phyloP scores from a whole-genome alignment of 1,284 basidiomycete species.

The Sporisorium exsertum region DNA sequence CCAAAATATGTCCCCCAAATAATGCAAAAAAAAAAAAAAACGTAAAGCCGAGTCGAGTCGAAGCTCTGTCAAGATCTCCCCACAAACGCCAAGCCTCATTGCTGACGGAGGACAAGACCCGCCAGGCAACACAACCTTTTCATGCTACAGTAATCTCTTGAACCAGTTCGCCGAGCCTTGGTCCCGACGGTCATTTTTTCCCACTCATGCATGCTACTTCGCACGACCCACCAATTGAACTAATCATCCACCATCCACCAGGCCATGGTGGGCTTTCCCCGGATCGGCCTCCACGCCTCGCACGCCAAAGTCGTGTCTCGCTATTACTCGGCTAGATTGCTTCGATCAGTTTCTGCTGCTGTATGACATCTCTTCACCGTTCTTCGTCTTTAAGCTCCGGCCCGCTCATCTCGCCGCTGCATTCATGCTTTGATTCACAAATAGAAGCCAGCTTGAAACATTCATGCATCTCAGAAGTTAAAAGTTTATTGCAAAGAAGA shows the following conservation, averaged over 20 bases:
- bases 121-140: background rate
- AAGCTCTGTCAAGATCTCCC: too few relatives aligned
- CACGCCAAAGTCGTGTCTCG: conserved; percentile 4
- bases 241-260: background rate
- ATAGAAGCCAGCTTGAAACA: background rate
- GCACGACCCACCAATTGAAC: too few relatives aligned
- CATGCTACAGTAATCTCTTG: background rate
- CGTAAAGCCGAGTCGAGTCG: too few relatives aligned
- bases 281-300: conserved; percentile 19
- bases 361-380: background rate
- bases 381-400: conserved; percentile 8
- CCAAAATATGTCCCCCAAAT: too few relatives aligned
- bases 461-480: background rate
- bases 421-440: background rate
- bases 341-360: background rate
- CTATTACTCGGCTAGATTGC: background rate
- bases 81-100: background rate
- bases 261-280: conserved; percentile 15
- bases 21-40: too few relatives aligned
- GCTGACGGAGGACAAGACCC: background rate
- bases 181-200: background rate
- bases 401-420: background rate
- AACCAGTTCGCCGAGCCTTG: background rate
- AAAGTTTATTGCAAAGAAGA: background rate
- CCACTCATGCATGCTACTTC: background rate